Percentiles rank a stretch among this genome's conserved stretches.
Conservation (phyloP, 2,329 filamentous ascomycete genomes). For the Diplodia seriata region DNA sequence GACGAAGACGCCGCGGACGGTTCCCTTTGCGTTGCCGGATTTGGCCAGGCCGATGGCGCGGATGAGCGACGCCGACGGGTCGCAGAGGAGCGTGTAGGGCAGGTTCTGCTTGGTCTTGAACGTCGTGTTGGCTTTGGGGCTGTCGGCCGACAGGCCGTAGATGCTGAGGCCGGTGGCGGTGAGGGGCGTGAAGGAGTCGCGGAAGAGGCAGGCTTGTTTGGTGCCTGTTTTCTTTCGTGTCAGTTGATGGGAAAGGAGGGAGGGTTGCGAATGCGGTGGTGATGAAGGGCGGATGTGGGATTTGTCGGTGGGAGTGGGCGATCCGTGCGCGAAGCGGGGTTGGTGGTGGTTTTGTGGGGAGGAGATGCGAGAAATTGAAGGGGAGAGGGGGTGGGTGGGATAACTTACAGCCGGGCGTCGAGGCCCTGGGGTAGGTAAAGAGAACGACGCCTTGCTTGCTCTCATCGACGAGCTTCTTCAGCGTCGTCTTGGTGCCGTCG, state of each 20-base stretch:
- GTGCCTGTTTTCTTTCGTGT: slow-evolving; percentile 71
- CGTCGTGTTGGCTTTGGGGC: slow-evolving; percentile 86
- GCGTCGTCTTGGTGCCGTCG: slow-evolving; percentile 78
- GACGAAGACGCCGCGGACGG: slow-evolving; percentile 85
- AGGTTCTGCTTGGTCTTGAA: slow-evolving; percentile 93
- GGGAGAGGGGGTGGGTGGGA: neutral
- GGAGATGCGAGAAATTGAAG: slow-evolving; percentile 11
- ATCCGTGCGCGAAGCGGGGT: slow-evolving; percentile 13
- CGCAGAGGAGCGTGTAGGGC: slow-evolving; percentile 87
- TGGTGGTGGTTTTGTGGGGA: slow-evolving; percentile 8
- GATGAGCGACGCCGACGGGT: slow-evolving; percentile 76
- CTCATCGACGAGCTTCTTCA: slow-evolving; percentile 80
- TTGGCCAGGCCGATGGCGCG: slow-evolving; percentile 90
- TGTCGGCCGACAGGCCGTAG: slow-evolving; percentile 88
- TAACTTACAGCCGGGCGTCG: slow-evolving; percentile 87
- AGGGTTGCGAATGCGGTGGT: neutral
- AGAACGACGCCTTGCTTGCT: slow-evolving; percentile 87
- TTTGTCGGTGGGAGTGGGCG: neutral
- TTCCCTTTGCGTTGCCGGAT: slow-evolving; percentile 69
- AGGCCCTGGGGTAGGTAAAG: slow-evolving; percentile 95
- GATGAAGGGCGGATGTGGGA: neutral
- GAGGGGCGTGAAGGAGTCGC: slow-evolving; percentile 79
- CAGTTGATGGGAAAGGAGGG: neutral
- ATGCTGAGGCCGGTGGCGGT: slow-evolving; percentile 82
- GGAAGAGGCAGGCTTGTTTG: slow-evolving; percentile 90